Percentiles rank a stretch among this genome's conserved stretches.
phyloP scores from a whole-genome alignment of 2,329 filamentous ascomycete species.

The Xylariaceae sp. region DNA sequence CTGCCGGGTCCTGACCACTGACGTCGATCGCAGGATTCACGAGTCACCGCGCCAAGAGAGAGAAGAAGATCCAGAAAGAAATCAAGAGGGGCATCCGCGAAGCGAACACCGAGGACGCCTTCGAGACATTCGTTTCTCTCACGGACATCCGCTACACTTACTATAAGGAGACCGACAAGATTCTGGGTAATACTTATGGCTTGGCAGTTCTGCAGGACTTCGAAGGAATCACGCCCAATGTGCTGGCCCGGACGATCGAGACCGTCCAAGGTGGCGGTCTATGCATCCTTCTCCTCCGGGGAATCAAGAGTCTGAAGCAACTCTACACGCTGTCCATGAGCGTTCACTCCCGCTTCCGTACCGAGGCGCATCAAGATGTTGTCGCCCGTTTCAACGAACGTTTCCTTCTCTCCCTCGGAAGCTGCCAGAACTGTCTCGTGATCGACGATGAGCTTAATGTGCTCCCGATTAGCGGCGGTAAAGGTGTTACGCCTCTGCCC shows the following conservation, averaged over 20 bases:
- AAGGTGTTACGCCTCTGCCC: conserved; percentile 77
- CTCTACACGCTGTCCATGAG: conserved; percentile 97
- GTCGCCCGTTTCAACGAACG: conserved; percentile 96
- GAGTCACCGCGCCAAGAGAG: conserved; percentile 93
- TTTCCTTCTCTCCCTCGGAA: conserved; percentile 91
- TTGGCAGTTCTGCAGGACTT: conserved; percentile 99
- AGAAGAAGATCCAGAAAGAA: conserved; percentile 97
- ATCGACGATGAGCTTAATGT: conserved; percentile 98
- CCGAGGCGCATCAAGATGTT: conserved; percentile 92
- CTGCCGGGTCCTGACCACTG: background rate
- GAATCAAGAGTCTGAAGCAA: conserved; percentile 95
- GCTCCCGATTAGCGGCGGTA: conserved; percentile 90
- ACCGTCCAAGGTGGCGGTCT: conserved; percentile 95
- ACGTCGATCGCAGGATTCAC: conserved; percentile 8
- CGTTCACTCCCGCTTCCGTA: conserved; percentile 91
- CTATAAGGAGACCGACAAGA: conserved; percentile 98
- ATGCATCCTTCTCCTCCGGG: conserved; percentile 85
- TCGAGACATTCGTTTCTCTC: conserved; percentile 17
- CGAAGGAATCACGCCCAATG: conserved; percentile 94
- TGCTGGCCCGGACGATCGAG: conserved; percentile 89
- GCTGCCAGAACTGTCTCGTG: conserved; percentile 89
- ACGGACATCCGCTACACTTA: conserved; percentile 78
- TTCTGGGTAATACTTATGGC: conserved; percentile 72
- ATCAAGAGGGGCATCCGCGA: conserved; percentile 93
- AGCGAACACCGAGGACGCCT: conserved; percentile 73